Evolutionary conservation across 805 yeast species (phyloP), one percentile per base, ranked within the genome.

Genomic region (Starmerella khaoyaiensis): DNA sequence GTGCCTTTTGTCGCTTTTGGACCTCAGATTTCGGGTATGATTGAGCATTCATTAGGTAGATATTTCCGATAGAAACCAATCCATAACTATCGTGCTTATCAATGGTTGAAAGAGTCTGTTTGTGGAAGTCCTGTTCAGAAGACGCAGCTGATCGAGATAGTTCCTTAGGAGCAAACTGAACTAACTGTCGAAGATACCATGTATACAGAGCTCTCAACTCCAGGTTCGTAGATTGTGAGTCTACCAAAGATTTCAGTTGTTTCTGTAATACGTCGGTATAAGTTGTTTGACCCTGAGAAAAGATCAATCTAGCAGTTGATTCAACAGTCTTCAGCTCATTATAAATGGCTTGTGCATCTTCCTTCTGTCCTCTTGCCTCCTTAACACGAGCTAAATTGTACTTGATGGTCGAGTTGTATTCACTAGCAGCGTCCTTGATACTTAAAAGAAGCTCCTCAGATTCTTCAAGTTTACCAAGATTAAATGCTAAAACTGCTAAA

Each of bases 141-240:
- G 65, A 66, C 14, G 67, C 69, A 68, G 42, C 70, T 72, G 43
- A 60, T 20, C 28, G 41, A 8, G 53, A 50, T 6, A 41, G 42
- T 9, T 50, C 46, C 36, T 55, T 52, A 20, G 32, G 16, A 4
- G 27, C 37, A 7, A 22, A 3, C 17, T 16, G 8, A 19, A 34
- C 24, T 4, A 36, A 12, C 14, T 48, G 47, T 20, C 62, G 68
- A 48, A 84, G 62, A 52, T 72, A 82, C 96, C 97, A 90, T 22
- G 93, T 90, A 56, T 79, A 82, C 49, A 90, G 79, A 0, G 97
- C 79, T 44, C 98, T 74, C 2, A 82, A 75, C 55, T 86, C 95
- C 42, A 83, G 60, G 52, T 82, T 72, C 8, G 73, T 70, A 1
- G 73, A 67, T 42, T 72, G 65, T 11, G 64, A 58, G 3, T 61